Evolutionary conservation across 2,329 filamentous ascomycete genomes (phyloP).

Genomic region (Aspergillus nomiae): DNA sequence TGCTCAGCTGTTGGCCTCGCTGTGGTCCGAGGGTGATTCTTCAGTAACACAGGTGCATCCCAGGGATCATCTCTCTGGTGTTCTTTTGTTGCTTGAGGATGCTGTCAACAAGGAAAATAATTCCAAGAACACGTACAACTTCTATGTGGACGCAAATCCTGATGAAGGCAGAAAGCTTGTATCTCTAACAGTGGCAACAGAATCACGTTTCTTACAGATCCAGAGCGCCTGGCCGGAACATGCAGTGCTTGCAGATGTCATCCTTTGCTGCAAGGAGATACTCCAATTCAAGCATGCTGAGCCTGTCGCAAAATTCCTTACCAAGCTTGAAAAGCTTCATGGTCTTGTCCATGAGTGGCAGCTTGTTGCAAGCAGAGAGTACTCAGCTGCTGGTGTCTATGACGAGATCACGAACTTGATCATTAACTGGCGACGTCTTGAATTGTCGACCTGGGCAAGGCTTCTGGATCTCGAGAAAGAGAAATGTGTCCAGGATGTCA

Average conservation of each 20-base stretch:
- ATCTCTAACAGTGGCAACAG: constrained; percentile 67
- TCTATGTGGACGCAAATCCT: constrained; percentile 82
- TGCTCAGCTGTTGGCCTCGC: constrained; percentile 36
- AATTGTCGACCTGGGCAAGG: constrained; percentile 88
- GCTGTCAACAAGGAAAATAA: constrained; percentile 54
- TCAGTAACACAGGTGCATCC: constrained; percentile 35
- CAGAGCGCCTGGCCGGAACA: constrained; percentile 66
- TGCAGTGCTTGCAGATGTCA: constrained; percentile 78
- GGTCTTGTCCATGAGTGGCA: constrained; percentile 91
- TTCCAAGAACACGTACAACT: constrained; percentile 68
- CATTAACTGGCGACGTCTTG: constrained; percentile 85
- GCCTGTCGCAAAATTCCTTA: constrained; percentile 82
- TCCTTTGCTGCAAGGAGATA: constrained; percentile 72
- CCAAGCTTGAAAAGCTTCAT: constrained; percentile 85
- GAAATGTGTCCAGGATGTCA: constrained; percentile 75
- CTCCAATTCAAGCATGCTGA: constrained; percentile 76
- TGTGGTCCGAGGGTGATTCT: constrained; percentile 29
- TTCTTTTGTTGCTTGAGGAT: constrained; percentile 67
- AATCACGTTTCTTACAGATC: constrained; percentile 72
- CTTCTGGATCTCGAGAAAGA: constrained; percentile 81
- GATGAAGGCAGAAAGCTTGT: constrained; percentile 74
- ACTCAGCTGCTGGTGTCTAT: constrained; percentile 69
- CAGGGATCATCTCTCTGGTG: constrained; percentile 63
- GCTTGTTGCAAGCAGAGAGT: constrained; percentile 80
- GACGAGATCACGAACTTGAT: constrained; percentile 78